Percentiles rank a stretch among this genome's conserved stretches.
Conservation (phyloP, 139 green algal genomes). For the Haematococcus lacustris region DNA sequence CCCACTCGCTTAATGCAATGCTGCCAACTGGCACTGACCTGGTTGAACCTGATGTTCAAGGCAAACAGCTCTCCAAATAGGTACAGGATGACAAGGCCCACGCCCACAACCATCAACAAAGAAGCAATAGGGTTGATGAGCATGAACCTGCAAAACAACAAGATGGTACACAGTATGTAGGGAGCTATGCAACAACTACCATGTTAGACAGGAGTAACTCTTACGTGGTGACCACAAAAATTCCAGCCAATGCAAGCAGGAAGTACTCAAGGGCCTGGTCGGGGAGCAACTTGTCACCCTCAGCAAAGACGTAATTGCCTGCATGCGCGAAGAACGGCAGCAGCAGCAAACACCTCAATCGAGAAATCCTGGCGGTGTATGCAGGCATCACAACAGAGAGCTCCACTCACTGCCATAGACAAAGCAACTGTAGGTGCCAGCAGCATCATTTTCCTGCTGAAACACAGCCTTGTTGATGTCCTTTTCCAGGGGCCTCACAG, state of each 20-base stretch:
- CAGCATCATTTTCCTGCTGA: neutral
- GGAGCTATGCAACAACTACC: neutral
- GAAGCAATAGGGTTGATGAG: slow-evolving; percentile 12
- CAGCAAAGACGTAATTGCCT: slow-evolving; percentile 1
- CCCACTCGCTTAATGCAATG: no score
- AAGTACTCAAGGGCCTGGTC: slow-evolving; percentile 8
- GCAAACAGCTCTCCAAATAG: slow-evolving; percentile 20
- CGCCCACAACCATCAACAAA: slow-evolving; percentile 7
- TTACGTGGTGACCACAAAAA: neutral
- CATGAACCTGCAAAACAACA: slow-evolving; percentile 12
- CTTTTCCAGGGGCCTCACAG: neutral
- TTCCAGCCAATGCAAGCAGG: slow-evolving; percentile 6
- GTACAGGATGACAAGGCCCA: slow-evolving; percentile 17
- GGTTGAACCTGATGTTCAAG: slow-evolving; percentile 18
- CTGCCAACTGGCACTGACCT: slow-evolving; percentile 20
- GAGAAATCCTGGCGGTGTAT: neutral
- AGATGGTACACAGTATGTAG: neutral
- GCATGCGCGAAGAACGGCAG: neutral
- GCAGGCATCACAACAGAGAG: neutral
- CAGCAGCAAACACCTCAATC: neutral
- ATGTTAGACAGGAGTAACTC: neutral
- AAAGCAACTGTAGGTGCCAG: neutral
- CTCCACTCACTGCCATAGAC: slow-evolving; percentile 3
- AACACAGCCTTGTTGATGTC: slow-evolving; percentile 1
- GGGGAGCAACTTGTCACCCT: slow-evolving; percentile 11